Percentiles rank a stretch among this genome's conserved stretches.
phyloP scores from a whole-genome alignment of 2,329 filamentous ascomycete species.

The Aspergillus sp. region DNA sequence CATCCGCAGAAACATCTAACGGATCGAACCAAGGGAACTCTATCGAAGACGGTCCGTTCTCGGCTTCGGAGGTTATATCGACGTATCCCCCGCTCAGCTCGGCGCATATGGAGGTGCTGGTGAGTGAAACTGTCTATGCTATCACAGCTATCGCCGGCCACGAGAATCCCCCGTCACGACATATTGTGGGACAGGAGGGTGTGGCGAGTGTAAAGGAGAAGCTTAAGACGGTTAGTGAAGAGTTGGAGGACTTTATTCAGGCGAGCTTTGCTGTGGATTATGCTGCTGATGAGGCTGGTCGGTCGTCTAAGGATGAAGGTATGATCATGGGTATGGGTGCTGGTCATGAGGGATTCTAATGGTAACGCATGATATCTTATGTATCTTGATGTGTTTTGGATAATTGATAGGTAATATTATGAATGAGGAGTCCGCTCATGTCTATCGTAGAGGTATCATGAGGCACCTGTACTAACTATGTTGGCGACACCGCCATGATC shows the following conservation, averaged over 20 bases:
- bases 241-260: slow-evolving; percentile 93
- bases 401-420: not conserved
- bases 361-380: too few relatives aligned
- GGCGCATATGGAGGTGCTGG: slow-evolving; percentile 69
- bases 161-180: slow-evolving; percentile 89
- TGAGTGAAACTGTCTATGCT: slow-evolving; percentile 87
- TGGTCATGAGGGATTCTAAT: slow-evolving; percentile 20
- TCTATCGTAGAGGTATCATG: not conserved
- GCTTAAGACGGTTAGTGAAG: slow-evolving; percentile 91
- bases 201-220: slow-evolving; percentile 91
- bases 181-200: slow-evolving; percentile 91
- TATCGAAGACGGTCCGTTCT: slow-evolving; percentile 39
- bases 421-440: not conserved
- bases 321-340: slow-evolving; percentile 12
- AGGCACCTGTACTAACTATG: not conserved
- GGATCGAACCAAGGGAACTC: slow-evolving; percentile 26
- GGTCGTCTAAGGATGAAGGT: slow-evolving; percentile 22
- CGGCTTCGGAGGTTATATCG: slow-evolving; percentile 55
- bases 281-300: slow-evolving; percentile 32
- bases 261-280: slow-evolving; percentile 80
- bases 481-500: not conserved
- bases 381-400: too few relatives aligned
- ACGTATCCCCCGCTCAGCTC: slow-evolving; percentile 74
- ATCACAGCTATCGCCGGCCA: slow-evolving; percentile 90
- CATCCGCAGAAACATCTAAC: slow-evolving; percentile 8